Evolutionary conservation across 805 yeast genomes (phyloP).

Genomic region (Cyberlindnera xylosilytica): DNA sequence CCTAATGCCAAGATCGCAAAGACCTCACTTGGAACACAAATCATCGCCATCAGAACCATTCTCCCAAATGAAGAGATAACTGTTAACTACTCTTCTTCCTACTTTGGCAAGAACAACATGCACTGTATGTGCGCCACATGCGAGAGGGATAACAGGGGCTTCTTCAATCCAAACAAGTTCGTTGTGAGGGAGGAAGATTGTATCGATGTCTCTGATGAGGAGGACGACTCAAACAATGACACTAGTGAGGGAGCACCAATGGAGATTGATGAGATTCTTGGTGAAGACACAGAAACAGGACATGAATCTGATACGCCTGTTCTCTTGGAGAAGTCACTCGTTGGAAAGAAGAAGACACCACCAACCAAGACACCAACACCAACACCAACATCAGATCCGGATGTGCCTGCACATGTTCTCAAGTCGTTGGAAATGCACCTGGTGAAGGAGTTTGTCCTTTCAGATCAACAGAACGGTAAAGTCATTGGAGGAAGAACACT

Average conservation of each 20-base stretch:
- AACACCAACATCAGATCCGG: background rate
- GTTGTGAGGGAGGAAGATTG: background rate
- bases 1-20: constrained; percentile 39
- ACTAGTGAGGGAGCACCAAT: background rate
- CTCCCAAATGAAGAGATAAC: constrained; percentile 45
- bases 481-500: constrained; percentile 14
- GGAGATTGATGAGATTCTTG: background rate
- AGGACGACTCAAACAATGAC: constrained; percentile 1
- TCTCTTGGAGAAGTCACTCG: no score
- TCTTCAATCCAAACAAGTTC: constrained; percentile 24
- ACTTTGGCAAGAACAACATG: constrained; percentile 40
- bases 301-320: background rate
- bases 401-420: no score
- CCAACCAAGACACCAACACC: background rate
- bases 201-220: constrained; percentile 11
- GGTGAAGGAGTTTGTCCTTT: no score
- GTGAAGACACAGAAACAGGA: background rate
- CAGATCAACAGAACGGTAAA: no score
- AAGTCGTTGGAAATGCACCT: no score
- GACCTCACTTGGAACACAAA: constrained; percentile 28
- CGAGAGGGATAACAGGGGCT: constrained; percentile 32
- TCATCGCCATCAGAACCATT: constrained; percentile 34
- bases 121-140: constrained; percentile 46
- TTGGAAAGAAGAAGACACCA: background rate
- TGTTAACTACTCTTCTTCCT: constrained; percentile 38